Base-by-base conservation (phyloP, 345 rosid genomes). In the Nasturtium officinale region DNA sequence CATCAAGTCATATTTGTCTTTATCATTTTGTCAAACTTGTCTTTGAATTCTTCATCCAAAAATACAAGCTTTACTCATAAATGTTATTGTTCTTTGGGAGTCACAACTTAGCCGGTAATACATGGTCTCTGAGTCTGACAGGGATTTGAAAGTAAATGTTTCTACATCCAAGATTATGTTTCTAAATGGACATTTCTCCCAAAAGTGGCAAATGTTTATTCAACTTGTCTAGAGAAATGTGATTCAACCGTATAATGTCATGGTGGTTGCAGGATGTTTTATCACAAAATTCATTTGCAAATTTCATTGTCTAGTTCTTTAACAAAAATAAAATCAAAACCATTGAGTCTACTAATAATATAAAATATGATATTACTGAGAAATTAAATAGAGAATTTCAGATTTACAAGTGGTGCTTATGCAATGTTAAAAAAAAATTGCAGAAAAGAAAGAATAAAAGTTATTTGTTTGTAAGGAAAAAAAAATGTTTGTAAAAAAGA, bases 1-100 rank as follows among this genome's bases (percentile, higher is more conserved):
- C 30, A 73, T 64, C 77, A 59, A 67, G 26, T 76, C 65, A 33
- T 29, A 74, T 58, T 74, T 74, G 78, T 74, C 78, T 76, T 76
- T 76, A 32, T 13, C 61, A 47, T 70, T 61, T 76, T 76, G 74
- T 61, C 70, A 69, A 76, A 56, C 70, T 47, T 50, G 40, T 20
- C 60, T 11, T 30, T 75, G 56, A 51, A 29, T 60, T 60, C 63
- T 51, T 54, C 74, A 52, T 61, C 63, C 56, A 50, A 67, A 58
- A 67, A 37, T 57, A 40, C 30, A 56, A 46, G 18, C 59, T 68
- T 75, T 69, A 61, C 23, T 61, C 16, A 23, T 43, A 42, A 43
- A 43, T 69, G 23, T 47, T 47, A 56, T 52, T 72, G 16, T 37
- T 60, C n/a, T 51, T 60, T 1, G n/a, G 45, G 38, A 35, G 9